phyloP scores from a whole-genome alignment of 2,329 filamentous ascomycete genomes.

The Corinectria fuckeliana region DNA sequence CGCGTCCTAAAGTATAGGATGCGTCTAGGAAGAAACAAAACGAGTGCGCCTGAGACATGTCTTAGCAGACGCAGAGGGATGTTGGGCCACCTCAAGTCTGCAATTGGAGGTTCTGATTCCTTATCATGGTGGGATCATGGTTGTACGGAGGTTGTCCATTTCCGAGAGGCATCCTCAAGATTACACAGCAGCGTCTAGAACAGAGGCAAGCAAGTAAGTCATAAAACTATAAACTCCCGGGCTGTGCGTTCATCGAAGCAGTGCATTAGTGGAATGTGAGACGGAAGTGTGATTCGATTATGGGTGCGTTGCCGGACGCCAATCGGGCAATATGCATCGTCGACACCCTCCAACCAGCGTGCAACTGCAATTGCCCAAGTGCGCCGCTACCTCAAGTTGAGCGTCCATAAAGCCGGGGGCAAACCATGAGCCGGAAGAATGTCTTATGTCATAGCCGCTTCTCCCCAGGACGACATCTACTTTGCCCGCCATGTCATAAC shows the following conservation, averaged over 20 bases:
- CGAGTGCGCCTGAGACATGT: neutral
- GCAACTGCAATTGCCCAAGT: neutral
- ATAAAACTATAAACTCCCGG: too few relatives aligned
- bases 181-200: neutral
- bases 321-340: conserved; percentile 1
- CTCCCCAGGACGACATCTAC: neutral
- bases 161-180: neutral
- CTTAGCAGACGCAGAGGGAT: neutral
- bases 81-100: neutral
- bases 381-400: neutral
- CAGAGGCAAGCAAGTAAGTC: too few relatives aligned
- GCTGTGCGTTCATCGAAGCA: neutral
- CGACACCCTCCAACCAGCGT: neutral
- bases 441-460: neutral
- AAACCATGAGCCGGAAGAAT: neutral
- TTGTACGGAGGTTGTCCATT: neutral
- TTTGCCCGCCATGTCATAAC: neutral
- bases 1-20: neutral
- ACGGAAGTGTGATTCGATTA: neutral
- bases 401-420: neutral
- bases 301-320: conserved; percentile 5
- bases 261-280: neutral
- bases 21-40: neutral
- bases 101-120: neutral
- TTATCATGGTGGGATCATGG: neutral